These are phyloP conservation scores for Termitomyces eurrhizus DNA, from an alignment of 768 basidiomycete species.

Conservation along the genomic window DNA sequence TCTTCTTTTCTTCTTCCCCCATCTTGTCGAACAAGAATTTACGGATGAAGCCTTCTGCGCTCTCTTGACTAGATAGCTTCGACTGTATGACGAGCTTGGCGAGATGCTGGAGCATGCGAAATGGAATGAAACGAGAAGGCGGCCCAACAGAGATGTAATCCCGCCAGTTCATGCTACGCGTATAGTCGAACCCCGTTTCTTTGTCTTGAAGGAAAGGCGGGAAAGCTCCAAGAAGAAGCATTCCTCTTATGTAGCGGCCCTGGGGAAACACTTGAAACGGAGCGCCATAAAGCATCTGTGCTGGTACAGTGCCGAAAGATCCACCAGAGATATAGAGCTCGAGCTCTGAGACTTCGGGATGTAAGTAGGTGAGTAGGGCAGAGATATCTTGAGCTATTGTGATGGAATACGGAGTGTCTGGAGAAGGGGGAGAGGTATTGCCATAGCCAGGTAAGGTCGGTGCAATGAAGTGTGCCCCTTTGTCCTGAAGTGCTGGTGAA, in stretches of 20 bases:
- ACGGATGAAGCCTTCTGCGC: conserved; percentile 34
- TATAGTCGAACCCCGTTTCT: conserved; percentile 26
- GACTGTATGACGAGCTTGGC: conserved; percentile 22
- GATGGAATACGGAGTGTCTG: conserved; percentile 27
- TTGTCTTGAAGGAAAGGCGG: conserved; percentile 35
- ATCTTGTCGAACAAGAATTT: conserved; percentile 28
- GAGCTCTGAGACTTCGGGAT: conserved; percentile 29
- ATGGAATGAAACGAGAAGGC: conserved; percentile 27
- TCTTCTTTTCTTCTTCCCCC: conserved; percentile 29
- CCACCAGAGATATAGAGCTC: conserved; percentile 41
- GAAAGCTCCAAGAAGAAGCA: conserved; percentile 36
- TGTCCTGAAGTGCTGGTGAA: conserved; percentile 21
- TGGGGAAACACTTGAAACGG: conserved; percentile 42
- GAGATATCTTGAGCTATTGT: conserved; percentile 34
- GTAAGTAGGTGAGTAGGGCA: conserved; percentile 35
- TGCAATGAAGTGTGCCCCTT: conserved; percentile 29
- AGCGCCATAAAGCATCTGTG: conserved; percentile 48
- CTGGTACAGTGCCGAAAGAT: conserved; percentile 43
- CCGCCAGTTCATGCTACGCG: conserved; percentile 33
- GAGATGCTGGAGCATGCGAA: conserved; percentile 25
- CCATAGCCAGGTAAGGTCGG: conserved; percentile 50
- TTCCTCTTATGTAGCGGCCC: conserved; percentile 37
- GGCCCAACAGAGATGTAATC: conserved; percentile 41
- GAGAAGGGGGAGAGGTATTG: conserved; percentile 32
- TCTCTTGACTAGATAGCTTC: conserved; percentile 30